A percentile compares a stretch with the other conserved stretches of the same genome.
These are phyloP conservation scores for Globisporangium parvum DNA, from an alignment of 352 stramenopile species.

Conservation along the genomic window DNA sequence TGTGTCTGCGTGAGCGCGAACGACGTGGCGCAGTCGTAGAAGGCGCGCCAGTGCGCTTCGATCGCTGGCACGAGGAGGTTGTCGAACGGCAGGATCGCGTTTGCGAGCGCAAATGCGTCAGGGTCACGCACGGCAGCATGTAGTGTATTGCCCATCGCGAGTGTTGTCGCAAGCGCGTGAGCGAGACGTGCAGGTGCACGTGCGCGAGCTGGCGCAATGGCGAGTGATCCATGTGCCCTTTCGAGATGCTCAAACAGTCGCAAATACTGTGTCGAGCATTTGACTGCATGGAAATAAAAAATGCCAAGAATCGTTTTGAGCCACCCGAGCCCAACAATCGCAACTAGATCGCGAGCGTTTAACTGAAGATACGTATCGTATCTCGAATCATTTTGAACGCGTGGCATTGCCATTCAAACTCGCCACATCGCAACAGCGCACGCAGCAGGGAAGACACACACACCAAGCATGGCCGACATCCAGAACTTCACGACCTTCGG, in stretches of 20 bases:
- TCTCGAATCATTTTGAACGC: too few relatives aligned
- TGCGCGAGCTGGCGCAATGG: not conserved
- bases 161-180: not conserved
- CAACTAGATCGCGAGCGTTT: too few relatives aligned
- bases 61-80: conserved; percentile 63
- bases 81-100: conserved; percentile 68
- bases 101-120: conserved; percentile 32
- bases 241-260: too few relatives aligned
- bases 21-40: conserved; percentile 71
- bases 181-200: not conserved
- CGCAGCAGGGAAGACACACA: conserved; percentile 6
- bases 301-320: too few relatives aligned
- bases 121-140: conserved; percentile 43
- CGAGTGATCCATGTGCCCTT: too few relatives aligned
- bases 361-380: too few relatives aligned
- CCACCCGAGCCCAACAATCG: too few relatives aligned
- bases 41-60: conserved; percentile 79
- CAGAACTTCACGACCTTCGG: conserved; percentile 88
- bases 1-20: conserved; percentile 61
- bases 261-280: too few relatives aligned
- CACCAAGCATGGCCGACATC: conserved; percentile 64
- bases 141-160: conserved; percentile 52
- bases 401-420: not conserved
- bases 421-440: not conserved
- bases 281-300: too few relatives aligned